Percentiles rank a stretch among this genome's conserved stretches.
phyloP scores from a whole-genome alignment of 2,329 filamentous ascomycete species.

The Phoma sp. region DNA sequence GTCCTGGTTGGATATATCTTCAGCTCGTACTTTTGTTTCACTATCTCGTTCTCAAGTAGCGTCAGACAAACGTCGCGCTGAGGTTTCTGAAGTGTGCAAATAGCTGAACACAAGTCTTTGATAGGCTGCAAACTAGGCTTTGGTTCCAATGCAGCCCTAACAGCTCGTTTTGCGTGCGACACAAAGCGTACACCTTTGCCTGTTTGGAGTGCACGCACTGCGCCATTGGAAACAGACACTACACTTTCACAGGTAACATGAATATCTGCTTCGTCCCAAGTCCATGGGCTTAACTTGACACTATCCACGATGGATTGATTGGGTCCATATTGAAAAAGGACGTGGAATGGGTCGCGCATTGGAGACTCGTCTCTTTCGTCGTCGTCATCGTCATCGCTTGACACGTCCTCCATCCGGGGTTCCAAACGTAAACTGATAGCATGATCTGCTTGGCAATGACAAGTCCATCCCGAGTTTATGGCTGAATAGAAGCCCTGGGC shows the following conservation, averaged over 20 bases:
- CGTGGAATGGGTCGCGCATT: constrained; percentile 4
- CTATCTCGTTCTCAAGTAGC: background rate
- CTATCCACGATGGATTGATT: background rate
- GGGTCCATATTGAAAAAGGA: constrained; percentile 3
- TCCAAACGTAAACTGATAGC: constrained; percentile 34
- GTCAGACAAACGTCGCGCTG: background rate
- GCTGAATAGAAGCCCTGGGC: constrained; percentile 3
- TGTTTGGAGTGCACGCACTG: background rate
- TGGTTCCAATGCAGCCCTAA: background rate
- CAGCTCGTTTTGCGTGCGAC: background rate
- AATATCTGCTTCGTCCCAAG: constrained; percentile 1
- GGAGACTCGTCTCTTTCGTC: constrained; percentile 1
- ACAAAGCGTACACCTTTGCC: background rate
- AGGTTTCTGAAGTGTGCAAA: background rate
- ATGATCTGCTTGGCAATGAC: constrained; percentile 31
- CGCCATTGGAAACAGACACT: too few relatives aligned
- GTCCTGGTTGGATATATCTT: background rate
- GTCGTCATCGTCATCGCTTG: constrained; percentile 4
- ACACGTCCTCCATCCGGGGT: constrained; percentile 21
- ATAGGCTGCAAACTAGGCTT: constrained; percentile 1
- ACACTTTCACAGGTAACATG: background rate
- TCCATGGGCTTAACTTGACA: background rate
- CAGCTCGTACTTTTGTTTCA: background rate
- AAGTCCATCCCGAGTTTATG: constrained; percentile 30
- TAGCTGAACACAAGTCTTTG: constrained; percentile 1